A percentile compares a stretch with the other conserved stretches of the same genome.
Evolutionary conservation across 768 basidiomycete species (phyloP).

Genomic region (Xerocomellus dryophilus): DNA sequence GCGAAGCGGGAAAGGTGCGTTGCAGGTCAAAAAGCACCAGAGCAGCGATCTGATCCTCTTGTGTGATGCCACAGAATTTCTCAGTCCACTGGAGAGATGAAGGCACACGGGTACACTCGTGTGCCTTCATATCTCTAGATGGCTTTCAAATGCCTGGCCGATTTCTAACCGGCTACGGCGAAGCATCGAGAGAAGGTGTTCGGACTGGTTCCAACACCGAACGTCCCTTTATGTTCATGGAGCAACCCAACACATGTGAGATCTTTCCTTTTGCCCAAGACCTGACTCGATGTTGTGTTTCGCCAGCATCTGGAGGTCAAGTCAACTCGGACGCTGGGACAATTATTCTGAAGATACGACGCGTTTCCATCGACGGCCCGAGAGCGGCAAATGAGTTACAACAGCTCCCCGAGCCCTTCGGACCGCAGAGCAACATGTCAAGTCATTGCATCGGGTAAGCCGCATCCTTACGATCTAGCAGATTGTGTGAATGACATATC

Average conservation of each 20-base stretch:
- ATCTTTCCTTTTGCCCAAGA: not conserved
- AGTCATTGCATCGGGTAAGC: conserved; percentile 49
- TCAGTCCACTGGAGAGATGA: conserved; percentile 64
- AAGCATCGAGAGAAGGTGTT: conserved; percentile 51
- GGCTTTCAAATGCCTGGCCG: conserved; percentile 60
- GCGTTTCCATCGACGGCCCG: conserved; percentile 27
- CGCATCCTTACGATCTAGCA: not conserved
- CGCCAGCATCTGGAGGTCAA: conserved; percentile 21
- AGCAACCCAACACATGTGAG: conserved; percentile 40
- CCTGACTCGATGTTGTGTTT: not conserved
- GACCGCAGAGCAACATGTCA: conserved; percentile 37
- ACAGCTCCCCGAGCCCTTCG: conserved; percentile 34
- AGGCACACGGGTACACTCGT: conserved; percentile 51
- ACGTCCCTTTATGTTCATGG: conserved; percentile 60
- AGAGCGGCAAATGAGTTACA: conserved; percentile 45
- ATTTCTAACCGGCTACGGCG: conserved; percentile 56
- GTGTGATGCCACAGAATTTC: conserved; percentile 44
- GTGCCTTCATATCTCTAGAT: conserved; percentile 62
- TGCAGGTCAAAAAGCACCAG: not conserved
- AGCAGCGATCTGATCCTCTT: conserved; percentile 3
- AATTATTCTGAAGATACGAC: conserved; percentile 50
- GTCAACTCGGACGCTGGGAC: conserved; percentile 43
- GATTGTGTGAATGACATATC: conserved; percentile 3
- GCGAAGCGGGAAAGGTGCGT: conserved; percentile 53
- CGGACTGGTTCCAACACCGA: conserved; percentile 49